Evolutionary conservation across 495 filamentous ascomycete genomes (phyloP).

Genomic region (Cercophora sp.): DNA sequence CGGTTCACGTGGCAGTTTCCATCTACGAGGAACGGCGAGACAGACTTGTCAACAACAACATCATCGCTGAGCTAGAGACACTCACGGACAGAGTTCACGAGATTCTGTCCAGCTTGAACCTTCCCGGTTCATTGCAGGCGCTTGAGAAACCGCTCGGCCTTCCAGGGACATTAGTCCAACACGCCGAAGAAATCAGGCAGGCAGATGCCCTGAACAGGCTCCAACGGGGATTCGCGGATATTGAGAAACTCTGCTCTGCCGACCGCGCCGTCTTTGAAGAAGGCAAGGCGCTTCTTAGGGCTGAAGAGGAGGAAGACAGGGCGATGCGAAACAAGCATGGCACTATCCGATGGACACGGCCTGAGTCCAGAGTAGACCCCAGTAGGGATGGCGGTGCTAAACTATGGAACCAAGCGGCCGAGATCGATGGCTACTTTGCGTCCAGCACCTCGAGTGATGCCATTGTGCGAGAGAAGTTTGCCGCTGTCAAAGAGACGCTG

Average conservation of each 20-base stretch:
- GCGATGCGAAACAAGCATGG: conserved; percentile 73
- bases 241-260: conserved; percentile 74
- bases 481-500: conserved; percentile 68
- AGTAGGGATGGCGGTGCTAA: conserved; percentile 61
- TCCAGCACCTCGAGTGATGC: conserved; percentile 80
- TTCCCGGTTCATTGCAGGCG: conserved; percentile 90
- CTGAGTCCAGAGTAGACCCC: conserved; percentile 52
- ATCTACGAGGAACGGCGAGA: conserved; percentile 93
- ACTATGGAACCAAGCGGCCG: conserved; percentile 67
- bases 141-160: conserved; percentile 91
- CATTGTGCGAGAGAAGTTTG: conserved; percentile 73
- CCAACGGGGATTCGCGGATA: conserved; percentile 75
- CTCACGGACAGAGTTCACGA: conserved; percentile 79
- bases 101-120: conserved; percentile 74
- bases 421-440: conserved; percentile 84
- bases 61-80: conserved; percentile 79
- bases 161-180: conserved; percentile 76
- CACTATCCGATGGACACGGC: conserved; percentile 78
- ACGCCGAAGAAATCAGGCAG: conserved; percentile 94
- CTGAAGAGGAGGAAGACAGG: conserved; percentile 81
- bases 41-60: conserved; percentile 75
- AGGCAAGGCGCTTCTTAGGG: conserved; percentile 66
- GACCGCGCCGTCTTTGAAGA: conserved; percentile 75
- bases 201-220: conserved; percentile 77
- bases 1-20: conserved; percentile 89